A percentile compares a stretch with the other conserved stretches of the same genome.
Evolutionary conservation across 2,329 filamentous ascomycete genomes (phyloP).

Genomic region (Hypoxylon sp.): DNA sequence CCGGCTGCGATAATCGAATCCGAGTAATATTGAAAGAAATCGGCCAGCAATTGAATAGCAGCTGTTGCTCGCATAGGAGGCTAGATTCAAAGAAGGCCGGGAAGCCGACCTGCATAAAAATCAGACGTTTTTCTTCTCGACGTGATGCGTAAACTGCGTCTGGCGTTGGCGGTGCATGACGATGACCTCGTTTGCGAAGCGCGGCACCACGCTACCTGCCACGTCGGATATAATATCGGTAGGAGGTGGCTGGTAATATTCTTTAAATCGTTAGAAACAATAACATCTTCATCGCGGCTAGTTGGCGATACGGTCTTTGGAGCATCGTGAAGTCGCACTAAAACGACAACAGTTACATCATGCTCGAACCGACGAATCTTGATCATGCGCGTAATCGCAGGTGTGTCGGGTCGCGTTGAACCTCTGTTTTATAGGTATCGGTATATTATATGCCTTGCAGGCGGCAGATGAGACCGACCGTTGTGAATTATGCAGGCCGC

Average conservation of each 20-base stretch:
- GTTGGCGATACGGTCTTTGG: conserved; percentile 10
- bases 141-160: conserved; percentile 3
- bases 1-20: conserved; percentile 14
- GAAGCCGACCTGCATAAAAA: conserved; percentile 13
- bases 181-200: background rate
- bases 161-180: conserved; percentile 2
- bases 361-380: conserved; percentile 4
- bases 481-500: conserved; percentile 9
- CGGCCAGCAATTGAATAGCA: conserved; percentile 3
- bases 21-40: conserved; percentile 15
- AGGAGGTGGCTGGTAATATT: conserved; percentile 5
- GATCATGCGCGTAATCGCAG: conserved; percentile 22
- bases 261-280: conserved; percentile 6
- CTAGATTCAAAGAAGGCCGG: conserved; percentile 8
- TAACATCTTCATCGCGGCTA: conserved; percentile 12
- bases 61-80: conserved; percentile 16
- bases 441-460: conserved; percentile 15
- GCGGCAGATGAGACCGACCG: conserved; percentile 33
- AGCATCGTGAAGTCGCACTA: conserved; percentile 3
- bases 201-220: background rate
- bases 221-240: background rate
- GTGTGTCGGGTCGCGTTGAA: background rate
- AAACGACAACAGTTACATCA: conserved; percentile 27
- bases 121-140: background rate
- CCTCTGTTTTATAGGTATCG: conserved; percentile 1